Evolutionary conservation across 2,329 filamentous ascomycete species (phyloP).

Genomic region (Monosporascus ibericus): DNA sequence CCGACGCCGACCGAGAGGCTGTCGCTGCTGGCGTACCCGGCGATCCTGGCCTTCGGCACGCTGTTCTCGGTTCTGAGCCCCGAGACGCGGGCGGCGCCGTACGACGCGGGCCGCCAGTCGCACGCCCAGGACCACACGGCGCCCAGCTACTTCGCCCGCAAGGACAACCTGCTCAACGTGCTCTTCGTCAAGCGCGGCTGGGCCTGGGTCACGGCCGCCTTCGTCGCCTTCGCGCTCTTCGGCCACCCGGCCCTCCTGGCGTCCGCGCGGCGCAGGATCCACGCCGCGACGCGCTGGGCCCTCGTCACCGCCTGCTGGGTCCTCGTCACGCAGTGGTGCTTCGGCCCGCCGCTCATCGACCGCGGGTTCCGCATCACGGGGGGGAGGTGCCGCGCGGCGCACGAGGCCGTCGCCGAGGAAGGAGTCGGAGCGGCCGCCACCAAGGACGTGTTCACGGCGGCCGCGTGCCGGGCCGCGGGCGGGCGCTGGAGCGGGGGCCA

Average conservation of each 20-base stretch:
- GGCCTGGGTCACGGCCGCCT: constrained; percentile 79
- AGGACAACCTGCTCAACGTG: constrained; percentile 86
- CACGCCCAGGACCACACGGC: constrained; percentile 52
- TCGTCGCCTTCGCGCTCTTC: constrained; percentile 57
- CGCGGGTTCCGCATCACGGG: constrained; percentile 84
- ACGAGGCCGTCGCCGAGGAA: constrained; percentile 40
- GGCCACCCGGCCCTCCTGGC: constrained; percentile 53
- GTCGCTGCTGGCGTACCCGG: constrained; percentile 66
- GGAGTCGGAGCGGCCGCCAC: constrained; percentile 26
- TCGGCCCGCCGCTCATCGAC: constrained; percentile 86
- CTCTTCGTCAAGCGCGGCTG: constrained; percentile 94
- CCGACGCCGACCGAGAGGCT: constrained; percentile 63
- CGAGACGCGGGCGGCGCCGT: constrained; percentile 55
- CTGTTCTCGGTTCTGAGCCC: constrained; percentile 76
- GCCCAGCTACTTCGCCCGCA: constrained; percentile 87
- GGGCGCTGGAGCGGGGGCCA: constrained; percentile 89
- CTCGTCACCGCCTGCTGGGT: constrained; percentile 76
- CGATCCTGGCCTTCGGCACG: constrained; percentile 72
- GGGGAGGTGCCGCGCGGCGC: constrained; percentile 66
- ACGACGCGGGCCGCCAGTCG: constrained; percentile 56
- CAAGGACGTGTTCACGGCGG: constrained; percentile 58
- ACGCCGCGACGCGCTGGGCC: constrained; percentile 62
- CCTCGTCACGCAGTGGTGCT: constrained; percentile 92
- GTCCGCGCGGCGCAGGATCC: constrained; percentile 32
- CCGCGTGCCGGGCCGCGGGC: constrained; percentile 75